These are phyloP conservation scores for Whalleya microplaca DNA, from an alignment of 2,329 filamentous ascomycete genomes.

Conservation along the genomic window DNA sequence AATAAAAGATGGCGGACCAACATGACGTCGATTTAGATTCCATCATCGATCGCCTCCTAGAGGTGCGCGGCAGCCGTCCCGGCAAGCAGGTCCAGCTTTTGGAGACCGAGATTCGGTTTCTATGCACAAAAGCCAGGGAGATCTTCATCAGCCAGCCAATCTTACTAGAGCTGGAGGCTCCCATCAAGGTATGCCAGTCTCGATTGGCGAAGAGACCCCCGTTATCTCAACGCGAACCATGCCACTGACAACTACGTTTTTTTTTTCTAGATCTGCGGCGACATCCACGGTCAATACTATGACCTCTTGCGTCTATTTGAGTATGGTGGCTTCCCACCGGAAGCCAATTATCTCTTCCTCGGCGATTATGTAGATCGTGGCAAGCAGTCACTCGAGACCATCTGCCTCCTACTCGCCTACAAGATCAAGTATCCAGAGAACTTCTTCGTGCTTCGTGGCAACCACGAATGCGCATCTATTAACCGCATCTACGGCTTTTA, in stretches of 20 bases:
- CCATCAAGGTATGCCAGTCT: conserved; percentile 81
- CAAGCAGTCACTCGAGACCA: conserved; percentile 98
- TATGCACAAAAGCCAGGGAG: conserved; percentile 98
- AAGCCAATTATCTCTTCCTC: conserved; percentile 99
- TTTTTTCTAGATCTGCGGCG: conserved; percentile 83
- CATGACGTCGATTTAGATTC: conserved; percentile 98
- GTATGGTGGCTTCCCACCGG: conserved; percentile 96
- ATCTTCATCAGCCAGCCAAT: conserved; percentile 99
- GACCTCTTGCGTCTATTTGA: conserved; percentile 96
- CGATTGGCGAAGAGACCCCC: conserved; percentile 3
- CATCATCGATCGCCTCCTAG: conserved; percentile 97
- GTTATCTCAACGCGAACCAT: conserved; percentile 5
- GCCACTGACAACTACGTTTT: conserved; percentile 14
- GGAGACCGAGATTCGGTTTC: conserved; percentile 92
- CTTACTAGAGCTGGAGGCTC: conserved; percentile 93
- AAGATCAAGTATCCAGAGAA: conserved; percentile 99
- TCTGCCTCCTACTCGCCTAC: conserved; percentile 94
- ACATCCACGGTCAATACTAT: conserved; percentile 99
- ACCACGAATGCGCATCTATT: conserved; percentile 98
- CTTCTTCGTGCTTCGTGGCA: conserved; percentile 97
- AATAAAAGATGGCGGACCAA: conserved; percentile 62
- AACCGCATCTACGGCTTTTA: conserved; percentile 99
- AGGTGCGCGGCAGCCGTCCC: conserved; percentile 95
- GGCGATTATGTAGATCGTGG: conserved; percentile 98
- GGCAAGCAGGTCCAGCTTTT: conserved; percentile 98